These are phyloP conservation scores for Amanita phalloides DNA, from an alignment of 768 basidiomycete genomes.

Conservation along the genomic window DNA sequence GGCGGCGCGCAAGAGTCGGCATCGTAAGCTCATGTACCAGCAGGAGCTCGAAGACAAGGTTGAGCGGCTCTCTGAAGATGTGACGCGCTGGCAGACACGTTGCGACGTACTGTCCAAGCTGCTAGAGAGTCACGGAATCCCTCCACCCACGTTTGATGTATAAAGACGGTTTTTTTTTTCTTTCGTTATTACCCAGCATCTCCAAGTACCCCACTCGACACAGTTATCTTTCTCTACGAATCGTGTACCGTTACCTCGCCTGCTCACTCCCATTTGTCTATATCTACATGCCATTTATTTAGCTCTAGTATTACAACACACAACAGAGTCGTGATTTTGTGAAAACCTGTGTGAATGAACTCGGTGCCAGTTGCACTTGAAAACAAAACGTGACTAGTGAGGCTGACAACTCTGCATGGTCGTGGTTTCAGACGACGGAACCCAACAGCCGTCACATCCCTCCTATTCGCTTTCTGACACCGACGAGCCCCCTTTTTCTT, in stretches of 20 bases:
- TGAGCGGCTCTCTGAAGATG: conserved; percentile 31
- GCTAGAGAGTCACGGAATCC: conserved; percentile 1
- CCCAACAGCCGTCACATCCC: too few species aligned
- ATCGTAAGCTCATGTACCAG: conserved; percentile 66
- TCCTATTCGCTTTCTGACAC: too few species aligned
- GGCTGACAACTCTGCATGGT: too few species aligned
- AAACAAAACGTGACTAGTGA: too few species aligned
- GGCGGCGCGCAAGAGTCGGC: conserved; percentile 65
- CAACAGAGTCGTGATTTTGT: too few species aligned
- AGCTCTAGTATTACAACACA: not conserved
- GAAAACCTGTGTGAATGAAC: too few species aligned
- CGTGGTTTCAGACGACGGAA: too few species aligned
- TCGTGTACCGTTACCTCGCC: too few species aligned
- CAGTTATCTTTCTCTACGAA: not conserved
- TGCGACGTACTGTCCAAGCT: not conserved
- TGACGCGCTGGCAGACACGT: conserved; percentile 18
- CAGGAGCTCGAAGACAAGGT: conserved; percentile 45
- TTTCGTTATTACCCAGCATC: not conserved
- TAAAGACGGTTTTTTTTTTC: not conserved
- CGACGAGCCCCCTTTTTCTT: too few species aligned
- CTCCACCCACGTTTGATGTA: not conserved
- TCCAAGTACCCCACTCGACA: not conserved
- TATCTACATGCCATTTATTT: not conserved
- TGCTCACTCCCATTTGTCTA: not conserved
- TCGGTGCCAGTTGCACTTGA: too few species aligned